A percentile compares a stretch with the other conserved stretches of the same genome.
These are phyloP conservation scores for Sphenostylis stenocarpa DNA, from an alignment of 306 rosid species.

Conservation along the genomic window DNA sequence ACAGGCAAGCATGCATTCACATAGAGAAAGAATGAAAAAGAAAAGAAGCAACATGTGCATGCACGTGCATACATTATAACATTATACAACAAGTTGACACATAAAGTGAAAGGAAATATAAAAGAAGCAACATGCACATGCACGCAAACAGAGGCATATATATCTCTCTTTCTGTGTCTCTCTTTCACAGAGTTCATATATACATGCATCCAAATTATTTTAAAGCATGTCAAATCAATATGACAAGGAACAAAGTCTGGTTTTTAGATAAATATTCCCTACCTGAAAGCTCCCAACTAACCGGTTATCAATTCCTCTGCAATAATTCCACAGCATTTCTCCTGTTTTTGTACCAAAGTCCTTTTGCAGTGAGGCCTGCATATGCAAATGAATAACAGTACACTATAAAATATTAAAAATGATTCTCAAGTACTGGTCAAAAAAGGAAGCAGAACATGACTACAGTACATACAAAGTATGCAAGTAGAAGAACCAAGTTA, in stretches of 20 bases:
- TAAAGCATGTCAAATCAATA: slow-evolving; percentile 9
- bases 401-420: slow-evolving; percentile 28
- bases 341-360: slow-evolving; percentile 86
- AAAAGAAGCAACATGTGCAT: neutral
- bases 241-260: slow-evolving; percentile 17
- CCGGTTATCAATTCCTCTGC: slow-evolving; percentile 91
- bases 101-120: neutral
- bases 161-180: neutral
- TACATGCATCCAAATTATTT: neutral
- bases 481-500: slow-evolving; percentile 20
- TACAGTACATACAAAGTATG: slow-evolving; percentile 6
- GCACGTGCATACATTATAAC: neutral
- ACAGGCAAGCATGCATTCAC: neutral
- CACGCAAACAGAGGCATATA: neutral
- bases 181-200: neutral
- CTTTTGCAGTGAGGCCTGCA: slow-evolving; percentile 78
- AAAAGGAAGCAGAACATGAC: slow-evolving; percentile 18
- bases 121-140: neutral
- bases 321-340: slow-evolving; percentile 85
- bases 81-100: neutral
- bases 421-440: slow-evolving; percentile 5
- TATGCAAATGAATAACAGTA: slow-evolving; percentile 37
- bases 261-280: slow-evolving; percentile 29
- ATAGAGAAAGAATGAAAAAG: neutral
- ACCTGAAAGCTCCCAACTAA: slow-evolving; percentile 86